Evolutionary conservation across 331 rosid species (phyloP), one percentile per base, ranked within the genome.

Genomic region (Arachis monticola): DNA sequence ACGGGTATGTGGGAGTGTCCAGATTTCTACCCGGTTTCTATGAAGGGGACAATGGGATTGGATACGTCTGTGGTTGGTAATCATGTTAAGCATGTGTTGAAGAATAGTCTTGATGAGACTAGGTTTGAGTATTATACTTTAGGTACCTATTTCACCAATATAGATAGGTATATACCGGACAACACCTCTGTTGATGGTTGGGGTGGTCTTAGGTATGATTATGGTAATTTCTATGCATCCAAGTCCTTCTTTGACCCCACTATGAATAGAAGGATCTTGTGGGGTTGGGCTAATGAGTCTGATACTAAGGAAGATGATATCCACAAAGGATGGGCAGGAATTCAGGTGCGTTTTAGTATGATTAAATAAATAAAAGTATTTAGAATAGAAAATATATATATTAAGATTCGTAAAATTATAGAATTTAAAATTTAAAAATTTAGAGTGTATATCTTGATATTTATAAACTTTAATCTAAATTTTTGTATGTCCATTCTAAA

Each of bases 1-100:
- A 95, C 97, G 1, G 99, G 99, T 1, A 90, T 95, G 97, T 95
- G 99, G 99, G 99, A 95, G 56, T 95, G 99, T 70, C 97, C 97
- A 0, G 97, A 95, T 62, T 92, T 92, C 56, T 94, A 30, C 69
- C 97, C 97, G 0, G 97, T 94, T 66, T 10, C 83, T 0, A 3
- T 75, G 52, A 1, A 5, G 0, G 80, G 88, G 0, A 69, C 60
- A 6, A 4, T 4, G 0, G 97, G 97, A 52, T 38, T 92, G 81
- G 97, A 92, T 60, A 27, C 83, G 0, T 86, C 92, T 0, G 57
- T 4, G 5, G 8, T 0, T 0, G 92, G 92, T 10, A 2, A 13
- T 1, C 46, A 79, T 40, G 79, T 84, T 2, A 95, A 85, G 47
- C 85, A 90, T 40, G 97, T 92, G 2, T n/a, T 95, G 6, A 95